A percentile compares a stretch with the other conserved stretches of the same genome.
phyloP scores from a whole-genome alignment of 2,329 filamentous ascomycete species.

The Lomentospora prolificans region DNA sequence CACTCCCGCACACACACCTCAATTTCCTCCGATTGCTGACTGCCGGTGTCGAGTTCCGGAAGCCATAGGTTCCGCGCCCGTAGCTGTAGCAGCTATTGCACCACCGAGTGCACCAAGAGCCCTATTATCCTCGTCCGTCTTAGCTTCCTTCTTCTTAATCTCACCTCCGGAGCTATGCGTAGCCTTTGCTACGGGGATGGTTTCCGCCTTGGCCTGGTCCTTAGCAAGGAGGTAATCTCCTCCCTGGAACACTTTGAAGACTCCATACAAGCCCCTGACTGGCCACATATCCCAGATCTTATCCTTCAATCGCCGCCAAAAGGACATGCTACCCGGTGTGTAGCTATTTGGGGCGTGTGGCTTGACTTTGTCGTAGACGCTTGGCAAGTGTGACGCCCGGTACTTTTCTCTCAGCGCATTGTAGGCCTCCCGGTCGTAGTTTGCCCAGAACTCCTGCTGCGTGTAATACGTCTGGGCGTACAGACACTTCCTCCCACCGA shows the following conservation, averaged over 20 bases:
- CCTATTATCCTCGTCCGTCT: not conserved
- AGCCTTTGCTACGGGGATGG: not conserved
- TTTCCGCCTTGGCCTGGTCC: constrained; percentile 5
- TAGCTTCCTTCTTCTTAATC: not conserved
- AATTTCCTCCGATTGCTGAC: not conserved
- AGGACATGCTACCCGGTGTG: constrained; percentile 21
- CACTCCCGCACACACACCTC: not conserved
- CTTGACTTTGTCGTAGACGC: constrained; percentile 56
- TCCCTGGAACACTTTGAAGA: constrained; percentile 32
- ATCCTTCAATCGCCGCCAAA: constrained; percentile 22
- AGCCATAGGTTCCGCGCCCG: not conserved
- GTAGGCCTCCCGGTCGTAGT: constrained; percentile 52
- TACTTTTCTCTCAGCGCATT: constrained; percentile 49
- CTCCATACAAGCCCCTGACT: constrained; percentile 34
- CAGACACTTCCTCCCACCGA: constrained; percentile 59
- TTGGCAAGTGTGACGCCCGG: constrained; percentile 47
- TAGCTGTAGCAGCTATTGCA: not conserved
- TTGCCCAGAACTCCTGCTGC: constrained; percentile 57
- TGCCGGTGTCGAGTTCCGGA: not conserved
- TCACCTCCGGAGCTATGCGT: not conserved
- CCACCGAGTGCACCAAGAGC: not conserved
- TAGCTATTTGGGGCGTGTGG: constrained; percentile 18
- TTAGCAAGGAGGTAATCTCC: constrained; percentile 36
- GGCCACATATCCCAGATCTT: constrained; percentile 28
- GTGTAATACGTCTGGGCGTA: constrained; percentile 62